Percentiles rank a stretch among this genome's conserved stretches.
Conservation (phyloP, 1,284 basidiomycete genomes). For the Ceratobasidium theobromae region DNA sequence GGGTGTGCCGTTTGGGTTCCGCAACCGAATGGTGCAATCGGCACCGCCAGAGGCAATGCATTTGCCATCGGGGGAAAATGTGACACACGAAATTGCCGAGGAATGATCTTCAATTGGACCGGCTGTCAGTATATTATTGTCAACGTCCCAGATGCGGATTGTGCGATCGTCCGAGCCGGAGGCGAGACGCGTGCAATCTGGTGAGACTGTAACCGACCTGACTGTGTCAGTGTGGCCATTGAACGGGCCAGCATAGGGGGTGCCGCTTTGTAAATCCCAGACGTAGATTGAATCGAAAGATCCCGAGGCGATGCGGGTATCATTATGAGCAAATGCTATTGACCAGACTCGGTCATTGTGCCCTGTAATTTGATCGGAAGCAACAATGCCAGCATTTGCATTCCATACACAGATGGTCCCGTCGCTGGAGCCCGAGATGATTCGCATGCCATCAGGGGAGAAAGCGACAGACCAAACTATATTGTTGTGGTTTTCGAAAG, state of each 20-base stretch:
- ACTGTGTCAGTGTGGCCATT: neutral
- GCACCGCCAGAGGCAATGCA: neutral
- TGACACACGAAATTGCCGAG: neutral
- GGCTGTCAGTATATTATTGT: neutral
- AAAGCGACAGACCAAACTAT: conserved; percentile 1
- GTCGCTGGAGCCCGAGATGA: conserved; percentile 22
- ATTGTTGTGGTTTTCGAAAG: neutral
- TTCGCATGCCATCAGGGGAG: conserved; percentile 12
- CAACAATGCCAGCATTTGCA: neutral
- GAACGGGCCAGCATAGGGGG: neutral
- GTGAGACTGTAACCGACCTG: neutral
- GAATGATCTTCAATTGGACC: no score
- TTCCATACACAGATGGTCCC: neutral
- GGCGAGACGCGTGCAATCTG: neutral
- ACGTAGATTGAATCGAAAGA: conserved; percentile 4
- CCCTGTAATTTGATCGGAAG: neutral
- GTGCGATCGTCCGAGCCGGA: neutral
- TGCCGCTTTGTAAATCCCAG: neutral
- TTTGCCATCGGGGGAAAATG: neutral
- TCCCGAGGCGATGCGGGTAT: conserved; percentile 24
- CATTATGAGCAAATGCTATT: conserved; percentile 15
- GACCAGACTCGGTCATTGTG: neutral
- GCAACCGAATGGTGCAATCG: neutral
- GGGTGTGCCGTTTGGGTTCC: neutral
- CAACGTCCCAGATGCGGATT: neutral